These are phyloP conservation scores for Hansenula sp. DNA, from an alignment of 1,139 yeast genomes.

Conservation along the genomic window DNA sequence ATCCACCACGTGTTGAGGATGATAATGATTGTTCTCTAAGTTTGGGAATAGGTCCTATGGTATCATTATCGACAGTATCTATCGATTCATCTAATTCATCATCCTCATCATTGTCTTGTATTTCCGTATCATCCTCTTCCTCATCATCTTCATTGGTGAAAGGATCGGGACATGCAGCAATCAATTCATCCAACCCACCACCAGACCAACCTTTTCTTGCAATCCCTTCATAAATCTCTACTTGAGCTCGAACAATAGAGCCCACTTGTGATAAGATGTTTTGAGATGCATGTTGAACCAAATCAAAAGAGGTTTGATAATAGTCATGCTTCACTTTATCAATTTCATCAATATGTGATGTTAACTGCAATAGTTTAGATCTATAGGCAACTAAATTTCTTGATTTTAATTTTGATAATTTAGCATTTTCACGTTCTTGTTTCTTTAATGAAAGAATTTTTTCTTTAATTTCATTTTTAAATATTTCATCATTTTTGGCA, in stretches of 20 bases:
- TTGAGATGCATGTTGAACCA: constrained; percentile 57
- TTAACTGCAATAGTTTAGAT: constrained; percentile 59
- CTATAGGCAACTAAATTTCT: constrained; percentile 64
- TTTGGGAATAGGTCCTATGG: neutral
- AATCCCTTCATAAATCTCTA: constrained; percentile 75
- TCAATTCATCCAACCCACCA: constrained; percentile 72
- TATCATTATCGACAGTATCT: constrained; percentile 1
- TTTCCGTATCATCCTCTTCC: constrained; percentile 16
- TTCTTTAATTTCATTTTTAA: constrained; percentile 48
- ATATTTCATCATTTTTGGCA: constrained; percentile 44
- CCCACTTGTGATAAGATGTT: constrained; percentile 55
- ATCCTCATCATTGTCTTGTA: constrained; percentile 1
- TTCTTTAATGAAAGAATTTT: constrained; percentile 47
- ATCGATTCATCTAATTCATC: neutral
- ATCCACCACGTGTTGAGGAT: neutral
- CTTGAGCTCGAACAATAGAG: constrained; percentile 69
- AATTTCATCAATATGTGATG: constrained; percentile 73
- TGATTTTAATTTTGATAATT: constrained; percentile 50
- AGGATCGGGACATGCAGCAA: constrained; percentile 51
- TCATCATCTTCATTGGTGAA: constrained; percentile 31
- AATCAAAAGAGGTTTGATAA: constrained; percentile 53
- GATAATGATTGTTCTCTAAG: neutral
- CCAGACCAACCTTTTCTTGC: constrained; percentile 88
- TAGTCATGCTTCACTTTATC: constrained; percentile 74
- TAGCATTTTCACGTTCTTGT: constrained; percentile 54